These are phyloP conservation scores for Cryptococcus sp. DNA, from an alignment of 1,284 basidiomycete species.

Conservation along the genomic window DNA sequence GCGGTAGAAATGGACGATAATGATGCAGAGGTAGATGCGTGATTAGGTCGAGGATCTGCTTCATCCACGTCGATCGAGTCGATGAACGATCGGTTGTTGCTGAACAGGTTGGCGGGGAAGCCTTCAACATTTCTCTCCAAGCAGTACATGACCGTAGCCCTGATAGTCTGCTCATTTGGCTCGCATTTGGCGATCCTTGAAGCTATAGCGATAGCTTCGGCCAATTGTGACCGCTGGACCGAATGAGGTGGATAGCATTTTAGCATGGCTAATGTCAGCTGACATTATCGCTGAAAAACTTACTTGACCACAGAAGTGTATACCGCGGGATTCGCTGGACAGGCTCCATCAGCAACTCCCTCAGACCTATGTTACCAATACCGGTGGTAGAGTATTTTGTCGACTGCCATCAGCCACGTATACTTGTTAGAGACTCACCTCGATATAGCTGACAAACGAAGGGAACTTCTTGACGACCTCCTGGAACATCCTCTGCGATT, in stretches of 20 bases:
- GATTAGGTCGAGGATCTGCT: constrained; percentile 61
- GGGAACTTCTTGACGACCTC: constrained; percentile 70
- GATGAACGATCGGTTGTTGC: constrained; percentile 78
- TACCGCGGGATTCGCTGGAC: constrained; percentile 98
- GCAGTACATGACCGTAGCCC: constrained; percentile 84
- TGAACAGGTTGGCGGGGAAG: constrained; percentile 83
- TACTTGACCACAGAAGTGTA: constrained; percentile 79
- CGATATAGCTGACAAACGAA: constrained; percentile 75
- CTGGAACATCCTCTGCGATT: constrained; percentile 84
- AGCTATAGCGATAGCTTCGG: constrained; percentile 82
- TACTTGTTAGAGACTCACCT: constrained; percentile 55
- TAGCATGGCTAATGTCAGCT: constrained; percentile 59
- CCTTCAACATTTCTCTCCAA: constrained; percentile 80
- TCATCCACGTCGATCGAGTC: constrained; percentile 87
- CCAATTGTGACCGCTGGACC: constrained; percentile 70
- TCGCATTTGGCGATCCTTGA: constrained; percentile 89
- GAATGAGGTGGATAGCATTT: constrained; percentile 76
- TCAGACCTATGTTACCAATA: constrained; percentile 76
- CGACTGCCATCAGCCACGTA: constrained; percentile 53
- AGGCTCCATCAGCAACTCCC: constrained; percentile 97
- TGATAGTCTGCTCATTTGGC: constrained; percentile 82
- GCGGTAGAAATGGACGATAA: constrained; percentile 31
- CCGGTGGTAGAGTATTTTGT: constrained; percentile 85
- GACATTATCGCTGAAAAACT: constrained; percentile 2
- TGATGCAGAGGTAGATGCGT: constrained; percentile 22